Conservation (phyloP, 176 grass and related monocot species). For the Oropetium thomaeum region DNA sequence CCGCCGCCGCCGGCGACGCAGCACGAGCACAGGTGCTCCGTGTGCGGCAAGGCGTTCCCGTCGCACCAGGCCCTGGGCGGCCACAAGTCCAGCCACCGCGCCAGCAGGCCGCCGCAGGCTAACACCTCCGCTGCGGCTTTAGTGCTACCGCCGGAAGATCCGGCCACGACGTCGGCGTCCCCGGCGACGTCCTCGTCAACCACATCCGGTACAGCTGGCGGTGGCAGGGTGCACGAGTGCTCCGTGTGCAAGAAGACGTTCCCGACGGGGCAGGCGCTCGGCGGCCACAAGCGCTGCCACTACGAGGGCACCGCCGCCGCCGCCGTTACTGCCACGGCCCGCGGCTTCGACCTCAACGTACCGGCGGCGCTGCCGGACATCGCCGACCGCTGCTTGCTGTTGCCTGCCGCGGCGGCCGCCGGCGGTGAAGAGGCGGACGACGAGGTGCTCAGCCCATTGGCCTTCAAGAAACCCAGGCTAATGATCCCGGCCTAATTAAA, state of each 20-base stretch:
- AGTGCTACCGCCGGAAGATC: neutral
- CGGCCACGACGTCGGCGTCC: neutral
- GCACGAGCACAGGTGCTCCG: constrained; percentile 57
- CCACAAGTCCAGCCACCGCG: constrained; percentile 69
- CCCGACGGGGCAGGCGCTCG: constrained; percentile 67
- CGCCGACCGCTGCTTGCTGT: constrained; percentile 5
- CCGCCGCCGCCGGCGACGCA: neutral
- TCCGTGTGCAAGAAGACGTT: constrained; percentile 67
- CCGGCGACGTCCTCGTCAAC: constrained; percentile 32
- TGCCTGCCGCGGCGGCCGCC: too few species aligned
- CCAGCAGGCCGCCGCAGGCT: constrained; percentile 5
- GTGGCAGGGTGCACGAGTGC: constrained; percentile 57
- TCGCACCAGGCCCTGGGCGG: constrained; percentile 75
- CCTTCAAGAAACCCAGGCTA: constrained; percentile 65
- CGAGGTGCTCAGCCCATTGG: constrained; percentile 65
- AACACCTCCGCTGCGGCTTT: too few species aligned
- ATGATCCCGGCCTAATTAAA: too few species aligned
- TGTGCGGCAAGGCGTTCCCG: constrained; percentile 63
- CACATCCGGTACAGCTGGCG: neutral
- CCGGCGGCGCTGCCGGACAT: constrained; percentile 51
- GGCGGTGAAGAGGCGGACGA: constrained; percentile 5
- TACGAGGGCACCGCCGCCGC: constrained; percentile 46
- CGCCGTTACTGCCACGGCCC: neutral
- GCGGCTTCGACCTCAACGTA: constrained; percentile 59
- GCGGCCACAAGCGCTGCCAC: constrained; percentile 77